These are phyloP conservation scores for Yamadazyma epiphylla DNA, from an alignment of 1,139 yeast species.

Conservation along the genomic window DNA sequence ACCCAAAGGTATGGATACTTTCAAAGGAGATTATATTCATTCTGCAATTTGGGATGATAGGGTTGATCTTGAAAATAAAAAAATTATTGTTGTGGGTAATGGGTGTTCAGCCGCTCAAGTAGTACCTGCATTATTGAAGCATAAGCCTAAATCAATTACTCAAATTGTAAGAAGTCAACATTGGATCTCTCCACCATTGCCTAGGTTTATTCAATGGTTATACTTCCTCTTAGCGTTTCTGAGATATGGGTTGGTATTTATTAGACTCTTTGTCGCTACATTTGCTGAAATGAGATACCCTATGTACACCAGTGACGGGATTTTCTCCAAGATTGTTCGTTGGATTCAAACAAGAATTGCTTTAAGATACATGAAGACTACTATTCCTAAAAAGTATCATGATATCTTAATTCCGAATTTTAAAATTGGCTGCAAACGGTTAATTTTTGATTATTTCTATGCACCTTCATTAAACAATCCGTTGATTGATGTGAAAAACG, in stretches of 20 bases:
- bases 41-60: slow-evolving; percentile 46
- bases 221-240: slow-evolving; percentile 24
- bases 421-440: slow-evolving; percentile 43
- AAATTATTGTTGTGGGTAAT: slow-evolving; percentile 39
- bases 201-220: slow-evolving; percentile 15
- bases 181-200: slow-evolving; percentile 39
- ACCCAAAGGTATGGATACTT: slow-evolving; percentile 36
- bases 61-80: slow-evolving; percentile 31
- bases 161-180: slow-evolving; percentile 38
- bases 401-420: slow-evolving; percentile 32
- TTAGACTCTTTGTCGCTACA: slow-evolving; percentile 25
- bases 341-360: slow-evolving; percentile 19
- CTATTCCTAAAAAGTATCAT: slow-evolving; percentile 34
- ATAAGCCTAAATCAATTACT: slow-evolving; percentile 24
- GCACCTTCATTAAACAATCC: slow-evolving; percentile 32
- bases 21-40: slow-evolving; percentile 45
- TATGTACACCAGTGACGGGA: slow-evolving; percentile 29
- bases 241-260: slow-evolving; percentile 22
- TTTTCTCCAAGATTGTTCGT: slow-evolving; percentile 24
- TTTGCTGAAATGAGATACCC: slow-evolving; percentile 36
- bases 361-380: slow-evolving; percentile 23
- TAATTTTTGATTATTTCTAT: slow-evolving; percentile 37
- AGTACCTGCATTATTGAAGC: slow-evolving; percentile 30
- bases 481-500: slow-evolving; percentile 23
- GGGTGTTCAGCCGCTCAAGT: slow-evolving; percentile 46